phyloP scores from a whole-genome alignment of 768 basidiomycete species.

The Rhodotorula graminis region DNA sequence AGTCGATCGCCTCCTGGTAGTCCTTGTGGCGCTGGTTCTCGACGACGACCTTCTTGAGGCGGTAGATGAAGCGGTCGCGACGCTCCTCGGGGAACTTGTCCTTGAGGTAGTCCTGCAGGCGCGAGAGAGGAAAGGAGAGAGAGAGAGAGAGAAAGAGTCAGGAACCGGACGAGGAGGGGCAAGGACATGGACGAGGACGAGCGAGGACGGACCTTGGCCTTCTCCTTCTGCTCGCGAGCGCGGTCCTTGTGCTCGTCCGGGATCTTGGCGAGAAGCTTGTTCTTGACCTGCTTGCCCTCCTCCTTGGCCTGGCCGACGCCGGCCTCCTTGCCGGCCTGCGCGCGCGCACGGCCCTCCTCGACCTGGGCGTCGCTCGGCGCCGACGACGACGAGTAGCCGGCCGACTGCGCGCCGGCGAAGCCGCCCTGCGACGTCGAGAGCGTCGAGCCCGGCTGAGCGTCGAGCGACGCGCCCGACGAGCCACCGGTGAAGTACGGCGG shows the following conservation, averaged over 20 bases:
- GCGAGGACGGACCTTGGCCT: constrained; percentile 2
- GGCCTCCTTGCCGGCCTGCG: constrained; percentile 45
- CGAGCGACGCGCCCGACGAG: background rate
- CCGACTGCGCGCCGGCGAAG: constrained; percentile 11
- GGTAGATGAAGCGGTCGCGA: constrained; percentile 85
- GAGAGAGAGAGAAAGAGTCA: background rate
- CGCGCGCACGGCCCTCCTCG: constrained; percentile 42
- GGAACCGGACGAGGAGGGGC: background rate
- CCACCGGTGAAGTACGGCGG: constrained; percentile 32
- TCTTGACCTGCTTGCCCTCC: constrained; percentile 42
- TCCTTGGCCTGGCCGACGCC: constrained; percentile 37
- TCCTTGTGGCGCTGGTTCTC: constrained; percentile 63
- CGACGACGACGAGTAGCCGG: background rate
- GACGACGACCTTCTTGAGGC: constrained; percentile 72
- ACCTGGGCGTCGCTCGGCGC: constrained; percentile 6
- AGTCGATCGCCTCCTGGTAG: constrained; percentile 64
- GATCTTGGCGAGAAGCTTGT: constrained; percentile 54
- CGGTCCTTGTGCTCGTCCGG: constrained; percentile 59
- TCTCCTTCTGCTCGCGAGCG: background rate
- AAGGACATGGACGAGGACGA: background rate
- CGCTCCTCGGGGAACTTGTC: constrained; percentile 68
- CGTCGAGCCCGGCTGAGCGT: constrained; percentile 13
- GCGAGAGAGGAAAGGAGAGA: background rate
- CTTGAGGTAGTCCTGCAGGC: constrained; percentile 20
- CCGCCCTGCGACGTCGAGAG: constrained; percentile 25